Evolutionary conservation across 2,329 filamentous ascomycete genomes (phyloP).

Genomic region (Xenoacremonium recifei): DNA sequence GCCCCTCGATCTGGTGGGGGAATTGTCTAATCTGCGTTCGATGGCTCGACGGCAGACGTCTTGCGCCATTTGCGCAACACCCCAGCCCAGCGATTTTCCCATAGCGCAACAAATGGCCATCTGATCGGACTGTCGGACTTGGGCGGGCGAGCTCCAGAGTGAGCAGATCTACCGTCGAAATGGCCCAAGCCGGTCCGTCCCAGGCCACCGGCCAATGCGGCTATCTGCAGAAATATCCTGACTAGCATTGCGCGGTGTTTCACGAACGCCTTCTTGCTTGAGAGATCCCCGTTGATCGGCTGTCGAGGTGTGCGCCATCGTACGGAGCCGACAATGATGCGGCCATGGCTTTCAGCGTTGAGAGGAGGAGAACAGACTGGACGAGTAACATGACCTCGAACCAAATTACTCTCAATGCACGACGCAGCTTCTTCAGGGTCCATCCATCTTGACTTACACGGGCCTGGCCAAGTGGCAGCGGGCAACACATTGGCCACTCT

Average conservation of each 20-base stretch:
- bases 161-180: conserved; percentile 15
- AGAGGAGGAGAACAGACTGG: not conserved
- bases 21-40: conserved; percentile 24
- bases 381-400: conserved; percentile 6
- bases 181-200: conserved; percentile 11
- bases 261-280: no score
- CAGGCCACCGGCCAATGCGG: conserved; percentile 16
- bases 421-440: no score
- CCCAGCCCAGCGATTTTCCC: no score
- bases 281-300: no score
- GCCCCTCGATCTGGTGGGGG: conserved; percentile 28
- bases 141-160: conserved; percentile 7
- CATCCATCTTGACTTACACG: no score
- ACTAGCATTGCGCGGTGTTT: conserved; percentile 18
- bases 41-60: no score
- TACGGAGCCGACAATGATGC: conserved; percentile 1
- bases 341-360: not conserved
- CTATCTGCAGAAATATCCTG: conserved; percentile 21
- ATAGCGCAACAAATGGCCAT: no score
- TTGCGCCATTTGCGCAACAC: no score
- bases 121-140: conserved; percentile 9
- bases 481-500: no score
- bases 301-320: not conserved
- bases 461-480: no score
- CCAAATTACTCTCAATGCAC: no score